Conservation (phyloP, 108 stramenopile genomes). For the Schizochytrium sp. region DNA sequence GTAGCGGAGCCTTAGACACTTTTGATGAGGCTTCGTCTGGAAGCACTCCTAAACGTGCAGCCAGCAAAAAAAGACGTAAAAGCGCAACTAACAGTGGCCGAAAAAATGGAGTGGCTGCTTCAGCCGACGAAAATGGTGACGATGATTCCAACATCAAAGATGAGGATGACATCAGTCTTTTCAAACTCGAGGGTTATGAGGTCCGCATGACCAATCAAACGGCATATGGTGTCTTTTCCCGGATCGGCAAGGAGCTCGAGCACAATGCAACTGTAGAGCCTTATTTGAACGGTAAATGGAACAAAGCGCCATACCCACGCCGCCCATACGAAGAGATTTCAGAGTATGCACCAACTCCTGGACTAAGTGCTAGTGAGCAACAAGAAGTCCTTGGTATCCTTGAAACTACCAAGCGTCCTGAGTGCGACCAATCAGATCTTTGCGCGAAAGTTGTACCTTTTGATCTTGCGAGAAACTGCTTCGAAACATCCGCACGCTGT, state of each 20-base stretch:
- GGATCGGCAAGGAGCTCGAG: conserved; percentile 22
- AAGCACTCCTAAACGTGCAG: not conserved
- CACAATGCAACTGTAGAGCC: conserved; percentile 37
- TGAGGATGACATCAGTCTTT: conserved; percentile 6
- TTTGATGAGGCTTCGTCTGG: not conserved
- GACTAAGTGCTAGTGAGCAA: not conserved
- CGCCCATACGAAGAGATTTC: conserved; percentile 25
- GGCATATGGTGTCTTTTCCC: not conserved
- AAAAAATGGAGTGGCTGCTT: not conserved
- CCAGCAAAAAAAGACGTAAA: conserved; percentile 31
- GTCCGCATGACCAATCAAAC: conserved; percentile 45
- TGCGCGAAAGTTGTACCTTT: conserved; percentile 43
- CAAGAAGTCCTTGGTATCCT: conserved; percentile 10
- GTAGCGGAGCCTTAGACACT: not conserved
- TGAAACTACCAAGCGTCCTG: not conserved
- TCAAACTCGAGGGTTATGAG: conserved; percentile 4
- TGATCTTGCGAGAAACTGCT: not conserved
- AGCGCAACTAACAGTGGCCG: not conserved
- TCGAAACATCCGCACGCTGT: conserved; percentile 11
- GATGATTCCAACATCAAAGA: not conserved
- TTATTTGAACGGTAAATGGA: conserved; percentile 43
- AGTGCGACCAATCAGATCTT: conserved; percentile 14
- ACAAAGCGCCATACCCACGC: conserved; percentile 32
- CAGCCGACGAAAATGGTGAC: not conserved
- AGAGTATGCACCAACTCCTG: conserved; percentile 12